Evolutionary conservation across 129 eudicot genomes (phyloP), one percentile per base, ranked within the genome.

Genomic region (Centrapalus pauciflorus): DNA sequence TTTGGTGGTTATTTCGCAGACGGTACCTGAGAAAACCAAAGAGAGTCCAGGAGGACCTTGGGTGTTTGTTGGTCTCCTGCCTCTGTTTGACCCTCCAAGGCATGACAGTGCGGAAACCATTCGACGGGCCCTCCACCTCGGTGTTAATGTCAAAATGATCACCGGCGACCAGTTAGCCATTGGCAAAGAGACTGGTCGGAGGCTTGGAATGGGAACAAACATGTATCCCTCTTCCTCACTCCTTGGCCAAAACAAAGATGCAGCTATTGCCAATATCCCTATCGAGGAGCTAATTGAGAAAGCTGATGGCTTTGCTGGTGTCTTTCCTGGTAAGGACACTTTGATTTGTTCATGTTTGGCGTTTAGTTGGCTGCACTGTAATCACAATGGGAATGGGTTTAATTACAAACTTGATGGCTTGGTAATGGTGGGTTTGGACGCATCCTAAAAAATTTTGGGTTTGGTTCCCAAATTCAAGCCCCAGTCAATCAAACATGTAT

Each of bases 251-350:
- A 46, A 81, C 82, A 90, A 81, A 59, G 97, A 90, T 45, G 81
- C 68, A 40, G 37, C 82, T 41, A 71, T 81, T 9, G 97, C 95
- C 45, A 50, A 78, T 57, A 70, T 86, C 46, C 91, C 97, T 26
- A 78, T 90, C 55, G 97, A 90, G 64, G 97, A 90, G 80, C 82
- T 90, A 28, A 90, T 90, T 11, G 95, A 90, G 73, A 86, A 79
- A 55, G 97, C 97, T 37, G 97, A 90, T 49, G 97, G 97, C 23
- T 90, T 90, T 76, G 97, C 97, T 45, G 97, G 97, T 0, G 97
- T 90, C 59, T 90, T 90, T 66, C 97, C 97, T 19, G 96, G 95
- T 87, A 64, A 70, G 51, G n/a, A 52, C 27, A 64, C 24, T 2
- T 19, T 7, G 25, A 17, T 50, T 43, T 16, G 3, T 13, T 13